Base-by-base conservation (phyloP, 129 eudicot species). In the Ambrosia artemisiifolia region DNA sequence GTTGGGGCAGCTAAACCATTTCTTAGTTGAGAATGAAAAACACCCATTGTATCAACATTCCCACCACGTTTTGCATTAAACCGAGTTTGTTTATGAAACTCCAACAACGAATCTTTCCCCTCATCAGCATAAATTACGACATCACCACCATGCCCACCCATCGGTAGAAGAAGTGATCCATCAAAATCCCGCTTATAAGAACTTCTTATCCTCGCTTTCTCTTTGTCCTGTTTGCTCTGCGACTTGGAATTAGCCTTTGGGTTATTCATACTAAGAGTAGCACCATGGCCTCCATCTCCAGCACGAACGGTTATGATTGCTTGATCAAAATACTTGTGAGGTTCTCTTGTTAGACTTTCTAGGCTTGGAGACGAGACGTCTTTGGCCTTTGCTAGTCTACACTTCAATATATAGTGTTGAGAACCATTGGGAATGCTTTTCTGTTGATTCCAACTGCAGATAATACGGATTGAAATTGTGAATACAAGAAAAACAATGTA, bases 231-330 rank as follows among this genome's bases (percentile, higher is more conserved):
- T 75, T 82, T 87, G 65, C 75, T 82, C 19, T 42, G 75, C 40
- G 81, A 82, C 42, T 84, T 93, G 6, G 89, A 72, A 78, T 84
- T 65, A 32, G 83, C 78, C 66, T 72, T 90, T 65, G 81, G 79
- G 72, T 59, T 78, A 8, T 84, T 95, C 85, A 86, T 74, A 42
- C 76, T 75, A 42, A 94, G 88, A 61, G 90, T 70, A 47, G 97
- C 85, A 33, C 98, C 97, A 60, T 94, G 98, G 69, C 97, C 98
- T 57, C 98, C 98, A 75, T 94, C 98, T 47, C 98, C 98, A 65
- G 98, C 82, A 54, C 96, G 96, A 77, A 90, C 89, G 0, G 98
- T 90, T 76, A 94, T 90, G 38, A 76, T 64, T 38, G 84, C 98
- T 72, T 90, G 89, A 78, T 94, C 97, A 56, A 90, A 94, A 81